Conservation (phyloP, 352 stramenopile genomes). For the Pythium brachiatum region DNA sequence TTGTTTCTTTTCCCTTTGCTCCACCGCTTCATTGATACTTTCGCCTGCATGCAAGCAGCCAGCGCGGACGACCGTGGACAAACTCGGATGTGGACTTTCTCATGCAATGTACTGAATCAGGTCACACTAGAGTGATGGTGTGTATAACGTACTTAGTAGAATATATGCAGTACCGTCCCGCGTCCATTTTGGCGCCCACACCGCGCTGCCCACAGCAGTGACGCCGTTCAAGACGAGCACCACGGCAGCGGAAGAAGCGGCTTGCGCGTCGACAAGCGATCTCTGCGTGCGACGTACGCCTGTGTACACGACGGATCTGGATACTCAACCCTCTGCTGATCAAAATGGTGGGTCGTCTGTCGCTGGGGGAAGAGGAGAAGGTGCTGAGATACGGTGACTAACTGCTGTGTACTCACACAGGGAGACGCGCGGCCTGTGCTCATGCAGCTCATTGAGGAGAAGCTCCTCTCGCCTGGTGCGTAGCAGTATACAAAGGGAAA, state of each 20-base stretch:
- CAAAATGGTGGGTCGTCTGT: neutral
- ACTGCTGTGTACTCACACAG: slow-evolving; percentile 17
- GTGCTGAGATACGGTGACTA: neutral
- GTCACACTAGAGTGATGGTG: too few species aligned
- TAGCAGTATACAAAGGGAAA: neutral
- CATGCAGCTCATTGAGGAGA: slow-evolving; percentile 66
- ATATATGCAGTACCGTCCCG: neutral
- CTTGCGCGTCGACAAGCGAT: neutral
- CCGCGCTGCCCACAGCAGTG: slow-evolving; percentile 8
- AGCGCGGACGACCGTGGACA: too few species aligned
- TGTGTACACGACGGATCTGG: neutral
- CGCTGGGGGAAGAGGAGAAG: neutral
- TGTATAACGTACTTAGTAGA: slow-evolving; percentile 12
- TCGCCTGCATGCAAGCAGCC: too few species aligned
- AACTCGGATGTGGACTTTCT: too few species aligned
- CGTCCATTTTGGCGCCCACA: slow-evolving; percentile 20
- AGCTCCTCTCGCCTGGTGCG: slow-evolving; percentile 54
- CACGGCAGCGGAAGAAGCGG: neutral
- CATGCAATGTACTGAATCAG: too few species aligned
- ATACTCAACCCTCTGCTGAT: neutral
- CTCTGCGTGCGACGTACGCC: neutral
- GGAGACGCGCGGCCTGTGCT: slow-evolving; percentile 64
- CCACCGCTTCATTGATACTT: too few species aligned
- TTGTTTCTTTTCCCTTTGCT: slow-evolving; percentile 5
- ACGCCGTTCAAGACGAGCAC: slow-evolving; percentile 9